Percentiles rank a stretch among this genome's conserved stretches.
Evolutionary conservation across 805 yeast genomes (phyloP).

Genomic region (Ascoidea tarda): DNA sequence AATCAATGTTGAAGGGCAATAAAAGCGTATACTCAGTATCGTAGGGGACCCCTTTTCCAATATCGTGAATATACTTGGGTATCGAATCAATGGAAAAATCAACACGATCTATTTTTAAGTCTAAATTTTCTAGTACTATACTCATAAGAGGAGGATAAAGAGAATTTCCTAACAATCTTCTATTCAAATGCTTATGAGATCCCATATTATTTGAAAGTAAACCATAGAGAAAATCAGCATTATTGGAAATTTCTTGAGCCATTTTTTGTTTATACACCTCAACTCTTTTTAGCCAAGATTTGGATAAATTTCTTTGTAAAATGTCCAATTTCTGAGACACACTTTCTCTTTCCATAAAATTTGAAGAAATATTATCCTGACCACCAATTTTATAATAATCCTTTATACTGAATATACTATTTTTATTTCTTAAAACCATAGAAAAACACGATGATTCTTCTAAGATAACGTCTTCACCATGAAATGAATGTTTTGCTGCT

Average conservation of each 20-base stretch:
- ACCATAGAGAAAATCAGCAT: slow-evolving; percentile 29
- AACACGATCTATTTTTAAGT: slow-evolving; percentile 35
- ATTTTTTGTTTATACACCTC: slow-evolving; percentile 28
- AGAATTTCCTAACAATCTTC: slow-evolving; percentile 29
- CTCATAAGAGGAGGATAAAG: slow-evolving; percentile 36
- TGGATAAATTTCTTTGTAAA: slow-evolving; percentile 33
- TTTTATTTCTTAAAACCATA: too few species aligned
- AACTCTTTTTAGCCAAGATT: slow-evolving; percentile 62
- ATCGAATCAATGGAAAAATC: slow-evolving; percentile 33
- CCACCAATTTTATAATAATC: not conserved
- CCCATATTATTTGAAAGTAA: slow-evolving; percentile 15
- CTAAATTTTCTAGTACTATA: slow-evolving; percentile 33
- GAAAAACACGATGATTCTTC: not conserved
- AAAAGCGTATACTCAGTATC: slow-evolving; percentile 55
- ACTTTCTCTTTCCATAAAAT: not conserved
- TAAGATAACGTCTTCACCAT: not conserved
- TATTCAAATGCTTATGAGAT: slow-evolving; percentile 27
- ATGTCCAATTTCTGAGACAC: slow-evolving; percentile 11
- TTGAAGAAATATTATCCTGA: not conserved
- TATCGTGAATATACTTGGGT: slow-evolving; percentile 46
- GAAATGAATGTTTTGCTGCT: not conserved
- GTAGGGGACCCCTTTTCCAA: slow-evolving; percentile 75
- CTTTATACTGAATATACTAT: too few species aligned
- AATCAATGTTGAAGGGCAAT: slow-evolving; percentile 47
- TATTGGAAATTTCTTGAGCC: slow-evolving; percentile 24